Evolutionary conservation across 345 rosid species (phyloP).

Genomic region (Pugionium dolabratum): DNA sequence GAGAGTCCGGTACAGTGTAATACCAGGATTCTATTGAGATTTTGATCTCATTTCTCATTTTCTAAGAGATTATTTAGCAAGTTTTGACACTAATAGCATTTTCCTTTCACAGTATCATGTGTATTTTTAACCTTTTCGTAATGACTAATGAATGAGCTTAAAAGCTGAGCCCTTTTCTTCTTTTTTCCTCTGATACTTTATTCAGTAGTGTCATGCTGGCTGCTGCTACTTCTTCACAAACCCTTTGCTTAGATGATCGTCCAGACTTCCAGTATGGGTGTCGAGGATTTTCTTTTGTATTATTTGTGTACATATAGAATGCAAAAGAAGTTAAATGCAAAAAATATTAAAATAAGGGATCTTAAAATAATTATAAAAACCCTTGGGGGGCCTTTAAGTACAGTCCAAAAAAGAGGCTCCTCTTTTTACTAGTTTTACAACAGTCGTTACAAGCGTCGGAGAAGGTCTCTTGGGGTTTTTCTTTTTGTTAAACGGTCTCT

Average conservation of each 20-base stretch:
- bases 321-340: conserved; percentile 10
- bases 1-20: background rate
- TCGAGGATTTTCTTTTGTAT: background rate
- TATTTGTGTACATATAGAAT: no score
- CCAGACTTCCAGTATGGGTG: background rate
- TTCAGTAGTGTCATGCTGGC: background rate
- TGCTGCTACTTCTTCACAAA: background rate
- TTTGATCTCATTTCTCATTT: background rate
- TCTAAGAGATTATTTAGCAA: background rate
- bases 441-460: conserved; percentile 38
- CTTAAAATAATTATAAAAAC: background rate
- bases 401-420: conserved; percentile 14
- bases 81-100: background rate
- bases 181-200: background rate
- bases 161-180: background rate
- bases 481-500: background rate
- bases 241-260: no score
- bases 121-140: background rate
- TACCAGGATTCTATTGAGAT: background rate
- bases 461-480: background rate
- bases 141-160: background rate
- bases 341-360: background rate
- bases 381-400: background rate
- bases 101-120: background rate
- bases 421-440: background rate